Evolutionary conservation across 192 early-diverging fungal genomes (phyloP).

Genomic region (Coemansia reversa): DNA sequence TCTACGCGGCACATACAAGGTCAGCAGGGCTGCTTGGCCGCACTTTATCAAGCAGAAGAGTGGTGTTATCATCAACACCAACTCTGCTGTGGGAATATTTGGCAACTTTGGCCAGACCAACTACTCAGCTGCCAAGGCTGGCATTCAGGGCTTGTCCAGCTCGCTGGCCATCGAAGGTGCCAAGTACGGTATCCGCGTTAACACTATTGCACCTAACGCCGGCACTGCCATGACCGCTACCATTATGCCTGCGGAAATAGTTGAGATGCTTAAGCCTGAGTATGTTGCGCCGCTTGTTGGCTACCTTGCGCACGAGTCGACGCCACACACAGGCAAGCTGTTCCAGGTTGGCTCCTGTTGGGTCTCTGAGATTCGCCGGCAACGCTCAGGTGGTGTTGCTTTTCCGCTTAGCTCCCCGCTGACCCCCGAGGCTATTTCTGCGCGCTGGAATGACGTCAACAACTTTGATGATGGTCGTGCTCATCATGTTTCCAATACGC

Average conservation of each 20-base stretch:
- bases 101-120: constrained; percentile 96
- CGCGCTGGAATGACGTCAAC: constrained; percentile 75
- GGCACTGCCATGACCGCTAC: constrained; percentile 98
- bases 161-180: constrained; percentile 91
- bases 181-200: constrained; percentile 87
- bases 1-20: constrained; percentile 92
- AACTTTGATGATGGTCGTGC: constrained; percentile 97
- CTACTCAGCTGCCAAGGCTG: constrained; percentile 93
- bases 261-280: constrained; percentile 93
- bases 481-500: constrained; percentile 64
- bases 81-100: constrained; percentile 91
- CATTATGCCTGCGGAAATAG: constrained; percentile 92
- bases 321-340: constrained; percentile 75
- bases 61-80: constrained; percentile 94
- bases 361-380: constrained; percentile 93
- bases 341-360: constrained; percentile 98
- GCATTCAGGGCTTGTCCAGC: constrained; percentile 83
- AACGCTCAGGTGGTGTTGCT: constrained; percentile 89
- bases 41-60: constrained; percentile 91
- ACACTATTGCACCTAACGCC: constrained; percentile 96
- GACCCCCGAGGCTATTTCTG: constrained; percentile 81
- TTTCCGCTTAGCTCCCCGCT: constrained; percentile 84
- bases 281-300: constrained; percentile 94
- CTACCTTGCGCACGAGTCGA: constrained; percentile 81
- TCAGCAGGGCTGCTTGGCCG: constrained; percentile 94